Conservation (phyloP, 768 basidiomycete species). For the Boletus patriciae region DNA sequence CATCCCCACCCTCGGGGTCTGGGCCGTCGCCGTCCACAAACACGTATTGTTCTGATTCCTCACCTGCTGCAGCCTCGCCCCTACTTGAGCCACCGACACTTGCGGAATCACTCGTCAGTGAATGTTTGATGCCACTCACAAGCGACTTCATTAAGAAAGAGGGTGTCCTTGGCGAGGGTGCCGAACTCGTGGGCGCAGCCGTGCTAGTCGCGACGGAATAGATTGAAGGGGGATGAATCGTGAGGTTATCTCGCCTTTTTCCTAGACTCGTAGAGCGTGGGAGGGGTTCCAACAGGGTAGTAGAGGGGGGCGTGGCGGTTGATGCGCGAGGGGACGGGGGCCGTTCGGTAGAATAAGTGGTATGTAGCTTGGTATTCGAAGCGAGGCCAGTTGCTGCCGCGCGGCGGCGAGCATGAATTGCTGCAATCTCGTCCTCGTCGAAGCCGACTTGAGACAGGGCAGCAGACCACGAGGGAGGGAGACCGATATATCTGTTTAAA, state of each 20-base stretch:
- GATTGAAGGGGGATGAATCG: conserved; percentile 14
- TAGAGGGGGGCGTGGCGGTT: conserved; percentile 23
- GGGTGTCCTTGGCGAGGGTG: conserved; percentile 18
- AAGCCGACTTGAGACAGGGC: conserved; percentile 63
- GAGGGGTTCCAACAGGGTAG: conserved; percentile 16
- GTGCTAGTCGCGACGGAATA: conserved; percentile 12
- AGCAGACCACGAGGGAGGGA: conserved; percentile 74
- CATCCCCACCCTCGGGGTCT: neutral
- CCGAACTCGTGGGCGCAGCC: neutral
- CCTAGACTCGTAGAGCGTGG: conserved; percentile 29
- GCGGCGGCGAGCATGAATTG: conserved; percentile 47
- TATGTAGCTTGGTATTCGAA: conserved; percentile 1
- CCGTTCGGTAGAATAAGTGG: conserved; percentile 1
- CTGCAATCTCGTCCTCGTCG: conserved; percentile 65
- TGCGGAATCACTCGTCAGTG: conserved; percentile 16
- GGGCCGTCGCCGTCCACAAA: conserved; percentile 24
- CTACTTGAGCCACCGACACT: conserved; percentile 3
- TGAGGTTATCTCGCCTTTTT: conserved; percentile 4
- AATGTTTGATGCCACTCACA: conserved; percentile 21
- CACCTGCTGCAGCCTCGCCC: neutral
- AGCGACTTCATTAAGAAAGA: conserved; percentile 26
- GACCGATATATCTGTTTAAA: conserved; percentile 50
- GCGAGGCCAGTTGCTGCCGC: conserved; percentile 14
- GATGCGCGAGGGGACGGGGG: conserved; percentile 19
- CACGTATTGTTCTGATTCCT: conserved; percentile 26